Evolutionary conservation across 2,329 filamentous ascomycete genomes (phyloP), one percentile per base, ranked within the genome.

Genomic region (Arthrinium phaeospermum): DNA sequence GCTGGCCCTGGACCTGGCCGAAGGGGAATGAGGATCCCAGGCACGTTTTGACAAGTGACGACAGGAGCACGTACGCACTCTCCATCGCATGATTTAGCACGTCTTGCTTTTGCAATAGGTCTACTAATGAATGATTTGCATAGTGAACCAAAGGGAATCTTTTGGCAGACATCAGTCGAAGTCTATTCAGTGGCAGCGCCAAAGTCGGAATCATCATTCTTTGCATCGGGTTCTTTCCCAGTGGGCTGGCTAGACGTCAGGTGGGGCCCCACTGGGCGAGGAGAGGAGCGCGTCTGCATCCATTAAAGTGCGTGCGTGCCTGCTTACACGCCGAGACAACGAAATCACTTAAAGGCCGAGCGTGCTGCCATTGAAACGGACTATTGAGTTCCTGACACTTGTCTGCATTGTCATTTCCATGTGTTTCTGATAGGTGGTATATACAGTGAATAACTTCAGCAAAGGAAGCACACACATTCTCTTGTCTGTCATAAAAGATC

Each of bases 281-380:
- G 37, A 14, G 24, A n/a, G 8, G 10, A 7, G 53, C 53, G 30
- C 53, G 53, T 30, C 16, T 61, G 53, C 53, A 1, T 22, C 34
- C 16, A 41, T 30, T 64, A 64, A 64, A 64, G 53, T 61, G 30
- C 30, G 8, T 61, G 53, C 30, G 14, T 57, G 24, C 30, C 27
- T 30, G 30, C 57, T 41, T 64, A 24, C 30, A n/a, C n/a, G 57
- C 57, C 57, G 57, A 64, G 57, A 64, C 57, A 64, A 41, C 22
- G 22, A 64, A 64, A 64, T 64, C 57, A 64, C 34, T n/a, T 64
- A 24, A 64, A 64, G 57, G 30, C 57, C 57, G 57, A 41, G 57
- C 57, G 57, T 41, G 34, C 19, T 19, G 57, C 57, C 57, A 13
- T 41, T 41, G 19, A 30, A 34, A 64, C 57, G 57, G 41, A 64